Evolutionary conservation across 345 rosid genomes (phyloP), one percentile per base, ranked within the genome.

Genomic region (Toxicodendron radicans): DNA sequence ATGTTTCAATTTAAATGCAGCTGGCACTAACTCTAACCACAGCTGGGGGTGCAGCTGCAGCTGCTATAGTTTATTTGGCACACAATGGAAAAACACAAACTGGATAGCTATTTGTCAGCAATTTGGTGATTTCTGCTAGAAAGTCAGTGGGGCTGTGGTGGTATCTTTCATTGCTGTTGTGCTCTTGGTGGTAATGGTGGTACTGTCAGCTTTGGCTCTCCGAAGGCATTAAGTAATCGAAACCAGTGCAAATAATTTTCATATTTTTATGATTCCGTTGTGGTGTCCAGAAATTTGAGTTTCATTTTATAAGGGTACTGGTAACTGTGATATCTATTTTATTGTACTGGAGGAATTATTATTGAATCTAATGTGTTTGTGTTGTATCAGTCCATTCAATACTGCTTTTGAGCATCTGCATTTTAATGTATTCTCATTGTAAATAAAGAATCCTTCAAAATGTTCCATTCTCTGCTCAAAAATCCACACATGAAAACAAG

Each of bases 51-150:
- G 79, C 86, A 1, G 89, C 97, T 0, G 95, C 97, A 27, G 84
- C 95, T 0, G 97, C 94, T 45, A 85, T 95, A 33, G 90, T 85
- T 9, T 87, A 91, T 86, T 81, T 95, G 66, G 97, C 99, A 33
- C 97, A 95, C 88, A 90, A 75, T 11, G 97, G 97, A 10, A 95
- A 54, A 90, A 79, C 85, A 80, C 95, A 13, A 92, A 95, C 76
- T 95, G 97, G 99, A 83, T 87, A 0, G 85, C 84, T 0, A 87
- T 95, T 57, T 95, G 99, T 77, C 83, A 86, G 20, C 97, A 95
- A 75, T 95, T 87, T 18, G 97, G 92, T 7, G 91, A 90, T 68
- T 95, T 92, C 78, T 95, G 97, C 85, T 87, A 87, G 79, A 79
- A 82, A 65, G 80, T 82, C 10, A 91, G 92, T 64, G 97, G 99